Conservation (phyloP, 345 rosid genomes). For the Sisymbrium irio region DNA sequence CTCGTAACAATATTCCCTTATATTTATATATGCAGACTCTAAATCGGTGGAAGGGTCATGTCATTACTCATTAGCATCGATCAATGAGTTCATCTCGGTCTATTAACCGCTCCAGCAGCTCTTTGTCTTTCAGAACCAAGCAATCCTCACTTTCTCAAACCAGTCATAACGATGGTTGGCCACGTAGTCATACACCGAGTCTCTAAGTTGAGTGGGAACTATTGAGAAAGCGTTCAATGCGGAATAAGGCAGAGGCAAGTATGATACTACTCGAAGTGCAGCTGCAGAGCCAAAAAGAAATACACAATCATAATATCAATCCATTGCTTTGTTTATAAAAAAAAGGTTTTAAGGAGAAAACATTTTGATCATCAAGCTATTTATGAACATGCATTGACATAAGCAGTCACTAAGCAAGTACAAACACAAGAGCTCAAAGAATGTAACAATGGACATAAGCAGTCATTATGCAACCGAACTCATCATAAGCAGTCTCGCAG, state of each 20-base stretch:
- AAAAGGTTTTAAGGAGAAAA: neutral
- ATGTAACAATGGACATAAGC: neutral
- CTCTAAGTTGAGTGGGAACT: constrained; percentile 67
- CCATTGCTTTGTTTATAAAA: neutral
- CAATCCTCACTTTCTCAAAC: constrained; percentile 75
- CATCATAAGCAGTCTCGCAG: neutral
- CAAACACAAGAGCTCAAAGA: neutral
- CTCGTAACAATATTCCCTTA: neutral
- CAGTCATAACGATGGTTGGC: constrained; percentile 70
- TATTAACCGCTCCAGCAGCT: constrained; percentile 73
- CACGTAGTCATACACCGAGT: constrained; percentile 69
- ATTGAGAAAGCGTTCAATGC: constrained; percentile 56
- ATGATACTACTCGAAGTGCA: constrained; percentile 69
- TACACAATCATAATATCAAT: constrained; percentile 6
- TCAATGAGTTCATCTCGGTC: constrained; percentile 68
- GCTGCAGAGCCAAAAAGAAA: constrained; percentile 46
- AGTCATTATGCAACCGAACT: neutral
- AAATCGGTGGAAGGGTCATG: neutral
- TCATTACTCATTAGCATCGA: constrained; percentile 16
- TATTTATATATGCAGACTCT: neutral
- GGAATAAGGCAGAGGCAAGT: constrained; percentile 78
- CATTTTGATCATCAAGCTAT: neutral
- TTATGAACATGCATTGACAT: neutral
- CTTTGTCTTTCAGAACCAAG: constrained; percentile 62
- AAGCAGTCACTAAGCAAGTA: neutral